Evolutionary conservation across 345 rosid species (phyloP), one percentile per base, ranked within the genome.

Genomic region (Populus ilicifolia): DNA sequence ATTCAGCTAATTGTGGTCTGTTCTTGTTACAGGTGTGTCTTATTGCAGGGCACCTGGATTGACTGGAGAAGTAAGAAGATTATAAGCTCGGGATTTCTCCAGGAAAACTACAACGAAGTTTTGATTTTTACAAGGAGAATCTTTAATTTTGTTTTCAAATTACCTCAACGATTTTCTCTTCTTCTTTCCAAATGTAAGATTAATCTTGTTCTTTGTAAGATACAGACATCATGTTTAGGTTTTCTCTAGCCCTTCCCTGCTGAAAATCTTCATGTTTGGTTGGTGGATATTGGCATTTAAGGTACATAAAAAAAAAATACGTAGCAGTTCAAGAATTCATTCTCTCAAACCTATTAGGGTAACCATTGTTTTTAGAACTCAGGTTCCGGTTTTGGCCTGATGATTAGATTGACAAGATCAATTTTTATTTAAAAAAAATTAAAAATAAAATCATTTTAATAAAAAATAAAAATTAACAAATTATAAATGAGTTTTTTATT

Each of bases 121-220:
- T 93, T 80, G 89, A 90, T 77, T 91, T 91, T 83, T 96, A 91
- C 74, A 90, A 93, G 70, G 97, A 93, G 83, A 91, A 93, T 72
- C 91, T 91, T 67, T 93, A 81, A 78, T 71, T 35, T 65, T 73
- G 18, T 59, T 70, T 30, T 23, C 25, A 23, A 38, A 13, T 25
- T 21, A 48, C 1, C 18, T 44, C 27, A 4, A 44, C n/a, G 35
- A 33, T 3, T 33, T 33, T 33, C 35, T 33, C 35, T 20, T 41
- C 7, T 41, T 68, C 41, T 68, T 14, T 43, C 8, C 5, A 23
- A n/a, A 0, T 5, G 52, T 10, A 14, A 44, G 17, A 25, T 17
- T 33, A 33, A 16, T 14, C 4, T 8, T 36, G 33, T 20, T 38
- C 39, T 20, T 21, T 21, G 50, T 39, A 17, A 38, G 27, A 13